These are phyloP conservation scores for Nicotiana undulata DNA, from an alignment of 257 asterid species.

Conservation along the genomic window DNA sequence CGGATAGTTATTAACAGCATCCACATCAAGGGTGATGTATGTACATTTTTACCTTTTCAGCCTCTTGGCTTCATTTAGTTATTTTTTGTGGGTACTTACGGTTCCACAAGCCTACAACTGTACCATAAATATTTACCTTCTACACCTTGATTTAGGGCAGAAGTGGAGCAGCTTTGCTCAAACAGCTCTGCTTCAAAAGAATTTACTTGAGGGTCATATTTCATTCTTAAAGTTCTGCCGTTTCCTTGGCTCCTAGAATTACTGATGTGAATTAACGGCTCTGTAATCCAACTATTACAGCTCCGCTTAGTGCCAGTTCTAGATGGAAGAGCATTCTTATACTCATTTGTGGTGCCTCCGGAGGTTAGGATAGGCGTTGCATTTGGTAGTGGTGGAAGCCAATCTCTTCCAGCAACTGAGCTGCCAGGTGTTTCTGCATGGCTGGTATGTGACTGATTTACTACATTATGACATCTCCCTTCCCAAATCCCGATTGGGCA, in stretches of 20 bases:
- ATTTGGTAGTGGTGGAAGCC: conserved; percentile 96
- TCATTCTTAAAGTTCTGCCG: background rate
- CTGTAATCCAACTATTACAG: conserved; percentile 34
- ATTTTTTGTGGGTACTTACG: background rate
- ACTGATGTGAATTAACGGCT: background rate
- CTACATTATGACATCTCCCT: background rate
- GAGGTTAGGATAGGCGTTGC: conserved; percentile 93
- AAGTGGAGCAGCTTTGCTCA: background rate
- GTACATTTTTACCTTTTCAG: conserved; percentile 20
- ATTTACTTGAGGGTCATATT: background rate
- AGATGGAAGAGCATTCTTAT: conserved; percentile 78
- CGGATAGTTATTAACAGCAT: conserved; percentile 79
- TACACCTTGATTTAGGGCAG: background rate
- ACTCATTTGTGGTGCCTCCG: conserved; percentile 79
- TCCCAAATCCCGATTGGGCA: background rate
- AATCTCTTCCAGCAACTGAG: conserved; percentile 94
- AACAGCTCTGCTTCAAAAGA: background rate
- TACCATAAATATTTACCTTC: background rate
- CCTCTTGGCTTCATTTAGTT: background rate
- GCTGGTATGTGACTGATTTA: conserved; percentile 54
- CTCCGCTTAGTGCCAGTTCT: conserved; percentile 76
- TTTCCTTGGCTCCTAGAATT: background rate
- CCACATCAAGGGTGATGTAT: conserved; percentile 94
- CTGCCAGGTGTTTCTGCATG: conserved; percentile 96
- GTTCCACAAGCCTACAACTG: background rate